Conservation (phyloP, 805 yeast genomes). For the Clavispora carvajalis region DNA sequence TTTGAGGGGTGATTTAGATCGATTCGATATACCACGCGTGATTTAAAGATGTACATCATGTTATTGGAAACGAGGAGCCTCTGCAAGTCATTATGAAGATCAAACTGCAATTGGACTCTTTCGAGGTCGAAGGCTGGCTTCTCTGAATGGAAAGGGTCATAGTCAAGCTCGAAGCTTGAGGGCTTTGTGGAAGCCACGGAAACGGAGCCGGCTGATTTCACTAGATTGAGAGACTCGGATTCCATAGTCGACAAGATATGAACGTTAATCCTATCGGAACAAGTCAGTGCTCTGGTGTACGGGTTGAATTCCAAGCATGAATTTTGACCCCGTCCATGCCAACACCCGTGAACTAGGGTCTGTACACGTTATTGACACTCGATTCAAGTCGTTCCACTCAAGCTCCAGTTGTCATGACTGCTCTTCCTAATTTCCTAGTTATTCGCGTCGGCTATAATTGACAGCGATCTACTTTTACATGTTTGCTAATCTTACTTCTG, state of each 20-base stretch:
- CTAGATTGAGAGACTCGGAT: not conserved
- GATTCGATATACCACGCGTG: slow-evolving; percentile 21
- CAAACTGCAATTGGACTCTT: slow-evolving; percentile 36
- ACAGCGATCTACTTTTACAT: too few relatives aligned
- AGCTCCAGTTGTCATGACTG: too few relatives aligned
- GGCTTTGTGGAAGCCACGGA: not conserved
- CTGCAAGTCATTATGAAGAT: slow-evolving; percentile 20
- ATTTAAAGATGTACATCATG: slow-evolving; percentile 28
- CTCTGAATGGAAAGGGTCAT: slow-evolving; percentile 2
- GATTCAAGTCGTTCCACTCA: too few relatives aligned
- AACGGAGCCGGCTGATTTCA: not conserved
- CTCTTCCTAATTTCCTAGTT: too few relatives aligned
- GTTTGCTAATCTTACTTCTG: too few relatives aligned
- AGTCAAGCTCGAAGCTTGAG: not conserved
- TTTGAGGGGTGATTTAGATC: slow-evolving; percentile 33
- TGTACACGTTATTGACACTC: too few relatives aligned
- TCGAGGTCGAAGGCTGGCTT: slow-evolving; percentile 27
- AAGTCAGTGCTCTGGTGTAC: not conserved
- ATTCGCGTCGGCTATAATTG: too few relatives aligned
- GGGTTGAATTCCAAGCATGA: too few relatives aligned
- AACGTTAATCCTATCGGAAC: not conserved
- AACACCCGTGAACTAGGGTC: too few relatives aligned
- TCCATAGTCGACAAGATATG: not conserved
- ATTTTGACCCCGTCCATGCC: too few relatives aligned
- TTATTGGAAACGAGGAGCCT: slow-evolving; percentile 28